These are phyloP conservation scores for Fusarium papillatum DNA, from an alignment of 2,329 filamentous ascomycete genomes.

Conservation along the genomic window DNA sequence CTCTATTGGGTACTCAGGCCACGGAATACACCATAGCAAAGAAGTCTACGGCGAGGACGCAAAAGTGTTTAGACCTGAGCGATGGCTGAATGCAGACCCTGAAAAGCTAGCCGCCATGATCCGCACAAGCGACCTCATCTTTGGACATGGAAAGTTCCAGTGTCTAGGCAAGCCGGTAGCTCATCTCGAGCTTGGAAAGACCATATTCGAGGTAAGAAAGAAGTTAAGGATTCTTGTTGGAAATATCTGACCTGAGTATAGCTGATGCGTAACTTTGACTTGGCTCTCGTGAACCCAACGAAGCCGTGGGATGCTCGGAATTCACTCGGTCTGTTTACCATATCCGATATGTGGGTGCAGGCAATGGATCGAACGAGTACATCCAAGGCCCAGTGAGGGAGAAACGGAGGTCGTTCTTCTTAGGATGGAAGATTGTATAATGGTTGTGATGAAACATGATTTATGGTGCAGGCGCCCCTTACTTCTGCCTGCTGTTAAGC, in stretches of 20 bases:
- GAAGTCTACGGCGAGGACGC: slow-evolving; percentile 52
- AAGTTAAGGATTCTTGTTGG: not conserved
- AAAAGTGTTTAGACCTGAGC: slow-evolving; percentile 49
- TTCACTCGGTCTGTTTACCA: slow-evolving; percentile 45
- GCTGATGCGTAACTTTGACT: slow-evolving; percentile 47
- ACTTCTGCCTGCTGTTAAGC: not conserved
- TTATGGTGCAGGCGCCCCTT: too few relatives aligned
- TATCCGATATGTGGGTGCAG: slow-evolving; percentile 51
- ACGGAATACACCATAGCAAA: slow-evolving; percentile 47
- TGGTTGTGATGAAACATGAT: not conserved
- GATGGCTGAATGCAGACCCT: slow-evolving; percentile 52
- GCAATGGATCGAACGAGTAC: slow-evolving; percentile 32
- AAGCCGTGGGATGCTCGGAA: slow-evolving; percentile 45
- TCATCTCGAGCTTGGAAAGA: slow-evolving; percentile 52
- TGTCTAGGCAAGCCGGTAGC: slow-evolving; percentile 56
- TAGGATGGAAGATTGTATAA: not conserved
- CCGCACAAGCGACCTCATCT: slow-evolving; percentile 51
- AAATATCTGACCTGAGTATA: slow-evolving; percentile 16
- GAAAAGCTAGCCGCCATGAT: slow-evolving; percentile 49
- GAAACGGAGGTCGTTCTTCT: too few relatives aligned
- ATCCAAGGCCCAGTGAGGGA: too few relatives aligned
- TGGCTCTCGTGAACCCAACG: slow-evolving; percentile 43
- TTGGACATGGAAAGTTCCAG: slow-evolving; percentile 54
- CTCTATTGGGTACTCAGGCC: slow-evolving; percentile 47
- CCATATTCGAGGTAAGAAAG: slow-evolving; percentile 56